These are phyloP conservation scores for Phlebiopsis gigantea DNA, from an alignment of 768 basidiomycete genomes.

Conservation along the genomic window DNA sequence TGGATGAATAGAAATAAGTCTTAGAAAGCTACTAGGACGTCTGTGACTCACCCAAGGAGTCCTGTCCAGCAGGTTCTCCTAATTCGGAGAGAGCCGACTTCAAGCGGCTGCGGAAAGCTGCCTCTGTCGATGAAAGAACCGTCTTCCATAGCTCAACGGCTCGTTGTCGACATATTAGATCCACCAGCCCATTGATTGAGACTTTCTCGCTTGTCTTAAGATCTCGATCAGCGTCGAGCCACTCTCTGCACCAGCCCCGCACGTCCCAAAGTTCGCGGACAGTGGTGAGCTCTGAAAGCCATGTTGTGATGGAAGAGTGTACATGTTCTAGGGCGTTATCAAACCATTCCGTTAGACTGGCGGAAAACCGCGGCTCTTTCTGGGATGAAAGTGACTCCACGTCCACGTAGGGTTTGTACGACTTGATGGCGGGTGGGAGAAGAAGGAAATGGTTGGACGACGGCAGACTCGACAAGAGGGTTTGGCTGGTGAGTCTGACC, in stretches of 20 bases:
- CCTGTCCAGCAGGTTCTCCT: background rate
- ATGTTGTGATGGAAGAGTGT: conserved; percentile 40
- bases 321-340: conserved; percentile 42
- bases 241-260: conserved; percentile 45
- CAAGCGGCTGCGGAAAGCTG: conserved; percentile 42
- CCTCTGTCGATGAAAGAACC: conserved; percentile 37
- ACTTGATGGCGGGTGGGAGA: conserved; percentile 63
- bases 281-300: conserved; percentile 55
- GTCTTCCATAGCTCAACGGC: conserved; percentile 56
- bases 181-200: conserved; percentile 40
- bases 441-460: conserved; percentile 80
- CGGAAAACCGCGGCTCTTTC: conserved; percentile 35
- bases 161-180: conserved; percentile 49
- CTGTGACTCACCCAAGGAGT: background rate
- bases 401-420: conserved; percentile 86
- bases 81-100: conserved; percentile 26
- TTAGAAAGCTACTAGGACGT: background rate
- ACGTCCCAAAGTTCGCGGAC: conserved; percentile 71
- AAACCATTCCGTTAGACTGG: conserved; percentile 63
- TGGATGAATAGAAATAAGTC: conserved; percentile 21
- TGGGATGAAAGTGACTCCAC: conserved; percentile 51
- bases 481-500: conserved; percentile 59
- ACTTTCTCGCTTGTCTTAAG: conserved; percentile 44
- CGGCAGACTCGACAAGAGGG: conserved; percentile 65
- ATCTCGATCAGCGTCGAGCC: conserved; percentile 35